Evolutionary conservation across 2,329 filamentous ascomycete species (phyloP), one percentile per base, ranked within the genome.

Genomic region (Corynespora cassiicola): DNA sequence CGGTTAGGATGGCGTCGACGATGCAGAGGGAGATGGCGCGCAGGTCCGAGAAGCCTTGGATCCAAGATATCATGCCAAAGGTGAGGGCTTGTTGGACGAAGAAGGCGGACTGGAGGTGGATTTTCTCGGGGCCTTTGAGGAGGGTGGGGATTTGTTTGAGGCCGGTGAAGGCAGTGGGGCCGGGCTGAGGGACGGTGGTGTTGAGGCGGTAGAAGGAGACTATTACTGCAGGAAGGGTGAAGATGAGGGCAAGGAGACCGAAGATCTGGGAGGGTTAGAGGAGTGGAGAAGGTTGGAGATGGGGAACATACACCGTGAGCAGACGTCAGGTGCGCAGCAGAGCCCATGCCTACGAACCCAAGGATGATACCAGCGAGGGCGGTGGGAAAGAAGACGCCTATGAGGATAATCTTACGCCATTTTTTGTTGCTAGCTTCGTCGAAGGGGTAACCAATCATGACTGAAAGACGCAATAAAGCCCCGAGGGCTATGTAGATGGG

Each of bases 331-430:
- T 63, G 59, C 11, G 33, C 20, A 2, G 55, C 47, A 16, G 45
- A 55, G 2, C 59, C 58, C 45, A 58, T 59, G 2, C 55, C 59
- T 4, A 50, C 46, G 6, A 63, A 53, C 4, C 59, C 59, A 5
- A 61, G 31, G 6, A 52, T 24, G 15, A 59, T 50, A 1, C 58
- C 59, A 12, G 36, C 8, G 1, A 58, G 8, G n/a, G 45, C 40
- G 2, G 50, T 35, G 1, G 56, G 38, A 6, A 39, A 36, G 26
- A 63, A 61, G 0, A 45, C 22, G 7, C 48, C 31, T 3, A 63
- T 21, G 3, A 62, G 37, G 3, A 53, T 49, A 7, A 55, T 26
- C 18, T 26, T 43, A 0, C 59, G 45, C 58, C 58, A 62, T 33
- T 54, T 61, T 18, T 42, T 53, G 41, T 56, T 58, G 33, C 54